Conservation (phyloP, 2,329 filamentous ascomycete genomes). For the Fusarium poae region DNA sequence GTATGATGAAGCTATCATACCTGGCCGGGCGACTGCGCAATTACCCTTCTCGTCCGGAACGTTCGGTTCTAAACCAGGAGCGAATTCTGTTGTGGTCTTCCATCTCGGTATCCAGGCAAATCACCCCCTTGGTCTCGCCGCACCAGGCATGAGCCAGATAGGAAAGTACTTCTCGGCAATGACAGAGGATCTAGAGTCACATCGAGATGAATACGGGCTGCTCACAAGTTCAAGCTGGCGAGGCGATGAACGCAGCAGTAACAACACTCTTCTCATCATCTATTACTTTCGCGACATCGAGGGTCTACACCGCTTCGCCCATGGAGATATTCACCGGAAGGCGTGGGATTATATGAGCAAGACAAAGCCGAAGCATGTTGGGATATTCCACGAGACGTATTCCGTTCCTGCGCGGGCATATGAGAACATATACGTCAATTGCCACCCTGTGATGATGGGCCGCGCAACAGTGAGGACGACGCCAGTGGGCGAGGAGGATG, state of each 20-base stretch:
- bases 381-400: constrained; percentile 69
- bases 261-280: constrained; percentile 59
- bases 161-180: constrained; percentile 57
- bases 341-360: constrained; percentile 65
- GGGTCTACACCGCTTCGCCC: constrained; percentile 65
- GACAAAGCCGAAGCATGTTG: constrained; percentile 56
- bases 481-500: constrained; percentile 31
- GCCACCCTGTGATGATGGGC: constrained; percentile 56
- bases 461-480: constrained; percentile 45
- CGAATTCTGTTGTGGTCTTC: constrained; percentile 57
- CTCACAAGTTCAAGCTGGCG: constrained; percentile 60
- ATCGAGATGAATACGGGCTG: constrained; percentile 61
- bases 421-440: constrained; percentile 66
- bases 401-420: constrained; percentile 59
- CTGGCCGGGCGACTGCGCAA: constrained; percentile 53
- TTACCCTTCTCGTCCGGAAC: constrained; percentile 50
- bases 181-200: constrained; percentile 51
- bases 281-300: constrained; percentile 66
- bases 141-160: constrained; percentile 59
- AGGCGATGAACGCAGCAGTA: constrained; percentile 53
- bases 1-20: constrained; percentile 48
- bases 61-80: constrained; percentile 49
- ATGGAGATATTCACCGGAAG: constrained; percentile 61
- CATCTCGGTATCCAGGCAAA: constrained; percentile 61
- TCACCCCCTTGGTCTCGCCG: constrained; percentile 63